These are phyloP conservation scores for Akanthomyces dipterigenus DNA, from an alignment of 2,329 filamentous ascomycete genomes.

Conservation along the genomic window DNA sequence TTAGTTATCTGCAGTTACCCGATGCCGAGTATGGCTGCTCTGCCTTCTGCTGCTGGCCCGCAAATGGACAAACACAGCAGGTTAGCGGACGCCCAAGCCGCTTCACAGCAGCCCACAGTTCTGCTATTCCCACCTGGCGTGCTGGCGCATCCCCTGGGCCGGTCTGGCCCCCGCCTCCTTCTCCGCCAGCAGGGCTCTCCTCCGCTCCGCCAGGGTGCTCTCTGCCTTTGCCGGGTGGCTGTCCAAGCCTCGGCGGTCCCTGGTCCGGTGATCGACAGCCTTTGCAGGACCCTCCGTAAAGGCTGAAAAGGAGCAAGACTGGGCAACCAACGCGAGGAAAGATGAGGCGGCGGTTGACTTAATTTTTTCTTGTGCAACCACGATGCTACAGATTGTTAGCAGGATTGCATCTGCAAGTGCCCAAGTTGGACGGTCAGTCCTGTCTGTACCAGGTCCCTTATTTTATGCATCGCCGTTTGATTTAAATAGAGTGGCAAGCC, in stretches of 20 bases:
- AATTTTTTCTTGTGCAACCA: background rate
- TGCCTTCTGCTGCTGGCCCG: too few species aligned
- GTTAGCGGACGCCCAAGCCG: background rate
- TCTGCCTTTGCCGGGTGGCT: background rate
- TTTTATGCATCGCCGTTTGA: too few species aligned
- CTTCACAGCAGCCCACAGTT: background rate
- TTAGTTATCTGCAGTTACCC: too few species aligned
- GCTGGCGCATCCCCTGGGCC: background rate
- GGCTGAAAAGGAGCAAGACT: background rate
- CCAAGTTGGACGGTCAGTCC: too few species aligned
- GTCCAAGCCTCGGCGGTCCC: background rate
- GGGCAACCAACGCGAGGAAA: too few species aligned
- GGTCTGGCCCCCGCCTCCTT: too few species aligned
- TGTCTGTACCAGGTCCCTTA: background rate
- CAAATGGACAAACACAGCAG: background rate
- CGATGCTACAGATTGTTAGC: background rate
- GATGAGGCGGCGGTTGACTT: too few species aligned
- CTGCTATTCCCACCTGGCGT: background rate
- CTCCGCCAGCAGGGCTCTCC: too few species aligned
- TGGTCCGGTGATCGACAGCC: background rate
- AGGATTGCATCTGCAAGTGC: too few species aligned
- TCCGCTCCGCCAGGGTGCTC: too few species aligned
- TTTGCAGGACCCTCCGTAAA: background rate
- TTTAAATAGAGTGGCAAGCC: background rate
- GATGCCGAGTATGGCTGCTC: too few species aligned